Percentiles rank a stretch among this genome's conserved stretches.
phyloP scores from a whole-genome alignment of 2,329 filamentous ascomycete genomes.

The Botrytis elliptica region DNA sequence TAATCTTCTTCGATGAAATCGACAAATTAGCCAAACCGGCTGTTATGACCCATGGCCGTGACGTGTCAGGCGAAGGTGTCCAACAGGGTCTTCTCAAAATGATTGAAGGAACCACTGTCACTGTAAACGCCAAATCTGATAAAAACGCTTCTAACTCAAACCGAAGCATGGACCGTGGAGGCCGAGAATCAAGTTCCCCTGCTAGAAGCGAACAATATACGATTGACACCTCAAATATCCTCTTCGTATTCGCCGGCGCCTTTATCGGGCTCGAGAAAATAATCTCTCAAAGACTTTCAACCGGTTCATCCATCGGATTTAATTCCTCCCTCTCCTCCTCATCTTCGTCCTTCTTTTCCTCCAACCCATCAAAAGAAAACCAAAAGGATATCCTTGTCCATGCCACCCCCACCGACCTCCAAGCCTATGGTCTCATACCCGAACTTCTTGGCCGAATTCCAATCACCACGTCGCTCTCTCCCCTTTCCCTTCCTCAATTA shows the following conservation, averaged over 20 bases:
- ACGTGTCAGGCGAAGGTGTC: constrained; percentile 94
- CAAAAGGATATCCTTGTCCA: constrained; percentile 45
- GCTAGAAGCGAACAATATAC: constrained; percentile 54
- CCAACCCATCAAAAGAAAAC: constrained; percentile 45
- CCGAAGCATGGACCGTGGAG: constrained; percentile 28
- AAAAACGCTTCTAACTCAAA: constrained; percentile 22
- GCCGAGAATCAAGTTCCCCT: constrained; percentile 25
- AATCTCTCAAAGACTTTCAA: constrained; percentile 82
- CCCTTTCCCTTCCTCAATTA: constrained; percentile 66
- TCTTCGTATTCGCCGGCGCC: constrained; percentile 95
- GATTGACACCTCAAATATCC: constrained; percentile 90
- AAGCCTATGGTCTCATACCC: constrained; percentile 87
- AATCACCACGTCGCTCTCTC: constrained; percentile 80
- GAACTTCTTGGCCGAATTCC: constrained; percentile 96
- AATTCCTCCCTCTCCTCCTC: constrained; percentile 71
- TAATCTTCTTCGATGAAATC: constrained; percentile 94
- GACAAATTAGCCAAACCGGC: constrained; percentile 94
- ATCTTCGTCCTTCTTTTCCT: not conserved
- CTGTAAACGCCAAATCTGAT: constrained; percentile 83
- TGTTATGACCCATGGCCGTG: constrained; percentile 72
- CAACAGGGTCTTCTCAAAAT: constrained; percentile 95
- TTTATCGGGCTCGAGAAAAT: constrained; percentile 91
- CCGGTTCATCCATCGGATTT: constrained; percentile 82
- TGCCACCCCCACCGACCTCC: constrained; percentile 71
- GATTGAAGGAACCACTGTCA: constrained; percentile 91